Evolutionary conservation across 1,284 basidiomycete species (phyloP).

Genomic region (Ganoderma boninense): DNA sequence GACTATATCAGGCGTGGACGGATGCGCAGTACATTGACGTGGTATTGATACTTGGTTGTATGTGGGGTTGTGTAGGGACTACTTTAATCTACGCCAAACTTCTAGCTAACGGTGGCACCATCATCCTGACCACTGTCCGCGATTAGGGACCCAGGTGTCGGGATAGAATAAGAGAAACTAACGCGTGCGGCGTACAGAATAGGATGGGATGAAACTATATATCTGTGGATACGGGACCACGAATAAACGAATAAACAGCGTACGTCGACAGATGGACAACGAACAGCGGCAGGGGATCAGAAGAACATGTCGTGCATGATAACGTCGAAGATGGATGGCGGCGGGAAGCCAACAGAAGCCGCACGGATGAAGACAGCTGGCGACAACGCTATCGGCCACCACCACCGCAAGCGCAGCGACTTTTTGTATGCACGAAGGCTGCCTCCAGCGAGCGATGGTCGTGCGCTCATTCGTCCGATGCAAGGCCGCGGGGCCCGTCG

Average conservation of each 20-base stretch:
- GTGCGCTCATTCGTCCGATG: background rate
- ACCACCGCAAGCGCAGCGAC: background rate
- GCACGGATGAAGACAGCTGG: background rate
- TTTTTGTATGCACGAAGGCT: background rate
- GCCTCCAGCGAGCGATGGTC: background rate
- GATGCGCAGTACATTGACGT: background rate
- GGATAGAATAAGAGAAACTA: background rate
- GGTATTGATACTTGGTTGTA: background rate
- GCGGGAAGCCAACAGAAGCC: background rate
- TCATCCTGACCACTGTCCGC: background rate
- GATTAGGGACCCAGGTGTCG: slow-evolving; percentile 3
- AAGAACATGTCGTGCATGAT: background rate
- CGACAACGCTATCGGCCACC: background rate
- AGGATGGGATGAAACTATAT: background rate
- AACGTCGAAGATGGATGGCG: background rate
- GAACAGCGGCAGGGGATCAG: background rate
- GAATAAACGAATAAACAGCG: slow-evolving; percentile 9
- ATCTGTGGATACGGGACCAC: background rate
- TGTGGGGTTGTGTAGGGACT: slow-evolving; percentile 2
- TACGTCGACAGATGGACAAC: background rate
- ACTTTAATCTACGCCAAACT: slow-evolving; percentile 12
- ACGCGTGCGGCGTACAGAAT: background rate
- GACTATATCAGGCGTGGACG: background rate
- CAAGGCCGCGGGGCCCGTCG: background rate
- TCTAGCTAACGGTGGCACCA: slow-evolving; percentile 1